Percentiles rank a stretch among this genome's conserved stretches.
These are phyloP conservation scores for Penicillium crystallinum DNA, from an alignment of 495 filamentous ascomycete genomes.

Conservation along the genomic window DNA sequence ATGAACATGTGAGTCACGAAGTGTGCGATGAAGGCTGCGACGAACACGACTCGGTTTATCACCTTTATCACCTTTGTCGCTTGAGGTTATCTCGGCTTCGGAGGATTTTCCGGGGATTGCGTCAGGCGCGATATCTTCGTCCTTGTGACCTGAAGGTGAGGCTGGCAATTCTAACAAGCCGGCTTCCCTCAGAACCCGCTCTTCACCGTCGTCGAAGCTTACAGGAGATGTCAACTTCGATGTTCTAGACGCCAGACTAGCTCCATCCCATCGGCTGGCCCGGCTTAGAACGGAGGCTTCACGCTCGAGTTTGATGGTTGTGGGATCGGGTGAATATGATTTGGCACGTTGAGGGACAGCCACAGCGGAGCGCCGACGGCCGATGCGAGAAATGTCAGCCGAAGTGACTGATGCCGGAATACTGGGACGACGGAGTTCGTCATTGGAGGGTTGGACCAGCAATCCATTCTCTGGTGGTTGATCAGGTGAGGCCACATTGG, in stretches of 20 bases:
- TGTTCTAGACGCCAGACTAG: slow-evolving; percentile 33
- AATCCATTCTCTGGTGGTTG: slow-evolving; percentile 11
- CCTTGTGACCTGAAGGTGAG: slow-evolving; percentile 30
- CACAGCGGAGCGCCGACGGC: slow-evolving; percentile 29
- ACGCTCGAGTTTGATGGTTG: slow-evolving; percentile 25
- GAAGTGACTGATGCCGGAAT: slow-evolving; percentile 32
- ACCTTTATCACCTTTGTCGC: slow-evolving; percentile 29
- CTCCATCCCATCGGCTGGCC: slow-evolving; percentile 33
- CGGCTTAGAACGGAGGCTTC: slow-evolving; percentile 39
- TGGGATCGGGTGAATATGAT: slow-evolving; percentile 21
- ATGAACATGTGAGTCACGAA: slow-evolving; percentile 71
- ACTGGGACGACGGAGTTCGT: slow-evolving; percentile 34
- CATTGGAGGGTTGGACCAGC: slow-evolving; percentile 16
- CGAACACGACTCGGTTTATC: slow-evolving; percentile 58
- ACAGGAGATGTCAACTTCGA: slow-evolving; percentile 36
- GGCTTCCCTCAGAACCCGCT: slow-evolving; percentile 45
- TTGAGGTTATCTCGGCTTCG: slow-evolving; percentile 31
- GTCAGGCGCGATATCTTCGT: slow-evolving; percentile 31
- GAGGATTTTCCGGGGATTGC: slow-evolving; percentile 33
- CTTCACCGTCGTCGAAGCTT: slow-evolving; percentile 43
- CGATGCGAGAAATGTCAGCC: slow-evolving; percentile 22
- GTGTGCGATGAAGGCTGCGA: slow-evolving; percentile 88
- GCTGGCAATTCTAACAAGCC: slow-evolving; percentile 42
- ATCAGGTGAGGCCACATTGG: background rate
- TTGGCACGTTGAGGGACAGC: slow-evolving; percentile 25